Conservation (phyloP, 1,284 basidiomycete genomes). For the Phlebopus sp. region DNA sequence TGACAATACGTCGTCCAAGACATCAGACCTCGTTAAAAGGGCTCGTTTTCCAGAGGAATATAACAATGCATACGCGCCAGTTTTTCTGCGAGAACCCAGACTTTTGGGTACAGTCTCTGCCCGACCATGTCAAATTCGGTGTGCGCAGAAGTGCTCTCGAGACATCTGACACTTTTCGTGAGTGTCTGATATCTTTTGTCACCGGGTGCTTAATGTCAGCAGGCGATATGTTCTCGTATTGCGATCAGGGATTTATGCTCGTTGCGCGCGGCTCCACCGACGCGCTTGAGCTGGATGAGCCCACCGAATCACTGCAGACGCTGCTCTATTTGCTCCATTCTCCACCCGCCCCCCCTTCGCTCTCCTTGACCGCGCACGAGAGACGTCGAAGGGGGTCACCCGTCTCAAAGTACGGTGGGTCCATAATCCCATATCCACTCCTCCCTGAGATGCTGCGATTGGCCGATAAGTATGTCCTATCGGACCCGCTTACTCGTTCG, state of each 20-base stretch:
- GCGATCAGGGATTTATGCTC: constrained; percentile 36
- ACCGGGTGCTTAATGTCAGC: constrained; percentile 16
- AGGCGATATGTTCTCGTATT: constrained; percentile 65
- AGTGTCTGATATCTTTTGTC: constrained; percentile 21
- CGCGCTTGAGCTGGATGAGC: constrained; percentile 51
- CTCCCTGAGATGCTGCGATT: constrained; percentile 51
- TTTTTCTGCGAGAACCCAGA: constrained; percentile 46
- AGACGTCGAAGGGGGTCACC: constrained; percentile 35
- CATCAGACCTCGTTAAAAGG: constrained; percentile 9
- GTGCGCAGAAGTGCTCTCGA: constrained; percentile 47
- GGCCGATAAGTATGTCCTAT: constrained; percentile 62
- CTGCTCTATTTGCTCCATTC: constrained; percentile 53
- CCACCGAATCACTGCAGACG: constrained; percentile 41
- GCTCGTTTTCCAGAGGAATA: background rate
- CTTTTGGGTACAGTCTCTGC: constrained; percentile 50
- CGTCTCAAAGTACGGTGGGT: constrained; percentile 26
- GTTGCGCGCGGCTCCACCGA: constrained; percentile 22
- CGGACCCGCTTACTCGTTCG: constrained; percentile 37
- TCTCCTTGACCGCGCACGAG: constrained; percentile 20
- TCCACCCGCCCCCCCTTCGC: constrained; percentile 43
- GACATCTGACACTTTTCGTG: constrained; percentile 60
- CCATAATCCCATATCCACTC: constrained; percentile 59
- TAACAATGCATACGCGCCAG: constrained; percentile 18
- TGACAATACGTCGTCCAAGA: constrained; percentile 8
- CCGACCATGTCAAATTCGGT: constrained; percentile 45